Base-by-base conservation (phyloP, 495 filamentous ascomycete species). In the Staphylotrichum longicolle region DNA sequence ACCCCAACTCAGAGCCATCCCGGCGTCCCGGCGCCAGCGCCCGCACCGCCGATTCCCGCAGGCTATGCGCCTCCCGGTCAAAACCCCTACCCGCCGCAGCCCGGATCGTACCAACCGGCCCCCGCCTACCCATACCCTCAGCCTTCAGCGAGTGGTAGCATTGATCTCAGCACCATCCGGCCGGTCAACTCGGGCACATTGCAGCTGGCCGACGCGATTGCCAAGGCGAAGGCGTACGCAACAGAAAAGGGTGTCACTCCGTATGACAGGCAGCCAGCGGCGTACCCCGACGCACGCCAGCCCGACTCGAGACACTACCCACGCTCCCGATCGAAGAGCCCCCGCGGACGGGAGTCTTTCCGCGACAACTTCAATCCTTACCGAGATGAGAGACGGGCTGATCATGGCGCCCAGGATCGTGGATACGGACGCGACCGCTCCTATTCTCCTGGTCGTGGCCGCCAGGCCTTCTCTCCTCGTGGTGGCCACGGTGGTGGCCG, bases 341-440 rank as follows among this genome's bases (percentile, higher is more conserved):
- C 88, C 9, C 80, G 66, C 1, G 68, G 80, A 14, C 82, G 84
- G 62, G 82, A 88, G 54, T 74, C 80, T 9, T 91, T 82, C 71
- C 84, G 87, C 68, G 88, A 91, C 70, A 86, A 83, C 68, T 79
- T 83, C 68, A 89, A 90, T 58, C 86, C 88, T 5, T 91, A 91
- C 69, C 81, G 87, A 61, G 88, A 91, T 61, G 90, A 93, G 68
- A 83, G 90, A 54, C 83, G 90, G 37, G 65, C 62, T 20, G 68
- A 77, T 42, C 75, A 77, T 50, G 69, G 51, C 9, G 64, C 49
- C 37, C 60, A 54, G 3, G 45, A 45, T 20, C 81, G 85, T 60
- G 80, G 82, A 15, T 84, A 80, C 63, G 78, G 77, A 49, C 83
- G 86, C 35, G 87, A 88, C 11, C 80, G 86, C 30, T 88, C 87